Conservation (phyloP, 2,329 filamentous ascomycete genomes). For the Penicillium sp. region DNA sequence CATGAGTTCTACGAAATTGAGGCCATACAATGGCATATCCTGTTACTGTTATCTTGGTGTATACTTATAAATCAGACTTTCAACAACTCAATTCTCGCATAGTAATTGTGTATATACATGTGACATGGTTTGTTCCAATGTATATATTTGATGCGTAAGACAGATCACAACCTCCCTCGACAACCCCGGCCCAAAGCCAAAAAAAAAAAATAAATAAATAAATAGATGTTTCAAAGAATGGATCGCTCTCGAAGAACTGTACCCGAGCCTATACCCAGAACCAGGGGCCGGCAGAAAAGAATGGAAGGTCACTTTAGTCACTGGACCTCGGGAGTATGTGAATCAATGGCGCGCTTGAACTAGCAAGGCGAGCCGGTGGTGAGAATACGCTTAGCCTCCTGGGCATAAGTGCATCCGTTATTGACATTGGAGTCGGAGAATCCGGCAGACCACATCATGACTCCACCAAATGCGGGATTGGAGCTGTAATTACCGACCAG, state of each 20-base stretch:
- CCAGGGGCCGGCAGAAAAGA: background rate
- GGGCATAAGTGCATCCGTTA: slow-evolving; percentile 45
- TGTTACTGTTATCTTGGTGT: background rate
- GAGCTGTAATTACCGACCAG: slow-evolving; percentile 12
- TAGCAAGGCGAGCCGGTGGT: slow-evolving; percentile 31
- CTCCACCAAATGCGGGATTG: slow-evolving; percentile 17
- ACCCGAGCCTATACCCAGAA: background rate
- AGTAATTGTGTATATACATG: background rate
- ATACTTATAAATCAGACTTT: background rate
- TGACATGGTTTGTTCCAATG: background rate
- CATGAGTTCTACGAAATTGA: background rate
- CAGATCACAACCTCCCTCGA: background rate
- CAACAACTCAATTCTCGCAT: background rate
- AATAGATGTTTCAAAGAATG: background rate
- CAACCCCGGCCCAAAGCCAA: background rate
- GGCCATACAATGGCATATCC: background rate
- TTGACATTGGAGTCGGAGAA: slow-evolving; percentile 39
- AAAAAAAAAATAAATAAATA: background rate
- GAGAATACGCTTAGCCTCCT: slow-evolving; percentile 41
- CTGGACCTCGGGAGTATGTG: background rate
- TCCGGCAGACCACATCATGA: slow-evolving; percentile 44
- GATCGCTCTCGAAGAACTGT: background rate
- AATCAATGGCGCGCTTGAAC: background rate
- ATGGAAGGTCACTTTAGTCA: background rate
- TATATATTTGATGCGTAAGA: background rate